phyloP scores from a whole-genome alignment of 306 rosid species.

The Quercus berberidifolia region DNA sequence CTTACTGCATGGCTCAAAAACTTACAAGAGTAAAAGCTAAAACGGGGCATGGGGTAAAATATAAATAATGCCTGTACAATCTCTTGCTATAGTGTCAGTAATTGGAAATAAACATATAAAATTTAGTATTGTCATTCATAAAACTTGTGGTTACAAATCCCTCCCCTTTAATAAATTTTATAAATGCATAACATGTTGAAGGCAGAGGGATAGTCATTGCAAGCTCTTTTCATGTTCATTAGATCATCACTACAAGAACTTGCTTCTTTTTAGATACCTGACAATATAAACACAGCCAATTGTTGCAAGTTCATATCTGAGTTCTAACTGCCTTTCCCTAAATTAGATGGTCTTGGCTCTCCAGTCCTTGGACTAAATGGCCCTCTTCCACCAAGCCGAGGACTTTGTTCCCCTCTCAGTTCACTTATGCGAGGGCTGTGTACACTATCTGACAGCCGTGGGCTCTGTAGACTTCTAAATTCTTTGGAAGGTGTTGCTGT shows the following conservation, averaged over 20 bases:
- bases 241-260: neutral
- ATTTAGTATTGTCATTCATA: neutral
- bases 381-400: slow-evolving; percentile 33
- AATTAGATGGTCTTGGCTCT: slow-evolving; percentile 37
- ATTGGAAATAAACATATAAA: neutral
- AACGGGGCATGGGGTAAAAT: neutral
- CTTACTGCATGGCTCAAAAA: neutral
- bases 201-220: neutral
- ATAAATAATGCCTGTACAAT: neutral
- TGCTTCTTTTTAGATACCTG: neutral
- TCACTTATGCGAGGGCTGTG: slow-evolving; percentile 38
- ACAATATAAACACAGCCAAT: neutral
- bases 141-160: neutral
- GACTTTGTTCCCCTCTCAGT: slow-evolving; percentile 36
- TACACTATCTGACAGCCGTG: slow-evolving; percentile 32
- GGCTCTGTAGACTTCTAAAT: slow-evolving; percentile 26
- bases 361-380: slow-evolving; percentile 35
- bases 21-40: neutral
- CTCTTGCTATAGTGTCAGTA: neutral
- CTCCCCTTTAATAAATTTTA: slow-evolving; percentile 1
- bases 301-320: neutral
- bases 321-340: slow-evolving; percentile 39
- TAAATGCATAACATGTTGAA: neutral
- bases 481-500: slow-evolving; percentile 33
- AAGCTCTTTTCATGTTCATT: slow-evolving; percentile 8